Percentiles rank a stretch among this genome's conserved stretches.
phyloP scores from a whole-genome alignment of 768 basidiomycete species.

The Lactarius hengduanensis region DNA sequence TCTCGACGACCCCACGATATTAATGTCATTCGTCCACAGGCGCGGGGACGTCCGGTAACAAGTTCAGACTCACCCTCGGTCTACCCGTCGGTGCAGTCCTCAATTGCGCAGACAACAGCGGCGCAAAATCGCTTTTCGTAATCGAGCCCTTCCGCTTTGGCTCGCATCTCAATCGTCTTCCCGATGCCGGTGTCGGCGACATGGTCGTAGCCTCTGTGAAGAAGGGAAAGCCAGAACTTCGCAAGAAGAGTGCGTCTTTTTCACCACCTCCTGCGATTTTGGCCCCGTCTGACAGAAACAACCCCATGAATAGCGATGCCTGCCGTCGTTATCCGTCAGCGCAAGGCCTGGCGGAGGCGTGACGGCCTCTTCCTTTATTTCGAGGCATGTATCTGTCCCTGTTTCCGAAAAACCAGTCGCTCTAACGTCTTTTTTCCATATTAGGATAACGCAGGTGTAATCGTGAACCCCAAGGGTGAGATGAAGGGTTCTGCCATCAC shows the following conservation, averaged over 20 bases:
- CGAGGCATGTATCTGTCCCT: slow-evolving; percentile 53
- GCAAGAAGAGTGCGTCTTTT: slow-evolving; percentile 90
- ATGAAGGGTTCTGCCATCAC: slow-evolving; percentile 99
- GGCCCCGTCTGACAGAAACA: background rate
- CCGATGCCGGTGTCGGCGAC: slow-evolving; percentile 92
- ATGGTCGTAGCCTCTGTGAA: slow-evolving; percentile 98
- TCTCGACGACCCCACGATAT: background rate
- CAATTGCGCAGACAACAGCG: slow-evolving; percentile 99
- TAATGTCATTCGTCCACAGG: slow-evolving; percentile 34
- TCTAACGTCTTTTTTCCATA: background rate
- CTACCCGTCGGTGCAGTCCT: slow-evolving; percentile 92
- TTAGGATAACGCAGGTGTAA: slow-evolving; percentile 93
- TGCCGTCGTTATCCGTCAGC: slow-evolving; percentile 93
- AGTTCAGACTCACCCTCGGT: slow-evolving; percentile 94
- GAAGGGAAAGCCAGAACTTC: slow-evolving; percentile 99
- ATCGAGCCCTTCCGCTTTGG: slow-evolving; percentile 97
- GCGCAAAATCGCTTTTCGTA: slow-evolving; percentile 92
- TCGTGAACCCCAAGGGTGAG: slow-evolving; percentile 98
- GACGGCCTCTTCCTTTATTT: slow-evolving; percentile 99
- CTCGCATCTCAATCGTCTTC: slow-evolving; percentile 94
- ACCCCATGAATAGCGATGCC: slow-evolving; percentile 76
- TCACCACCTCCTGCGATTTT: background rate
- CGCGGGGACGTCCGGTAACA: slow-evolving; percentile 82
- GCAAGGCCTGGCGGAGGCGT: slow-evolving; percentile 96
- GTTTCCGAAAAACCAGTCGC: background rate